phyloP scores from a whole-genome alignment of 768 basidiomycete genomes.

The Tulasnella sp. region DNA sequence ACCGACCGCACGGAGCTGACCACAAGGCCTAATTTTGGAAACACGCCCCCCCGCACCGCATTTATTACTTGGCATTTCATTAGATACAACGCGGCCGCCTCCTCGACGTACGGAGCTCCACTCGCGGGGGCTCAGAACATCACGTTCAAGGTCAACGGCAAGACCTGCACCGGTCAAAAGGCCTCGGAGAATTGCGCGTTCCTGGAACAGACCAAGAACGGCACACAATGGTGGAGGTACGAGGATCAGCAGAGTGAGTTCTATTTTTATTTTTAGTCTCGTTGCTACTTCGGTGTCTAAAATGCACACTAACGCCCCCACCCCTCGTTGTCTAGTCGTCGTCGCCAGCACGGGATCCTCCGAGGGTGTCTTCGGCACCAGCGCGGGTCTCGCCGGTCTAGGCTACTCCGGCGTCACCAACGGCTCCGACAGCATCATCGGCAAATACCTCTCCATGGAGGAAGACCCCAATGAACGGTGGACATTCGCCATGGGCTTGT shows the following conservation, averaged over 20 bases:
- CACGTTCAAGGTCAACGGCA: background rate
- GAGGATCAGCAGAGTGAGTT: slow-evolving; percentile 12
- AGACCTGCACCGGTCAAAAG: background rate
- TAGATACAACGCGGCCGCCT: too few species aligned
- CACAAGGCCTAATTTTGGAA: too few species aligned
- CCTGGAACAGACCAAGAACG: background rate
- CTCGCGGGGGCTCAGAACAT: background rate
- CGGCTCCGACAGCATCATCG: slow-evolving; percentile 6
- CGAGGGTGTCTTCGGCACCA: background rate
- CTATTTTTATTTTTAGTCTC: background rate
- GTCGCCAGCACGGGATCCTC: background rate
- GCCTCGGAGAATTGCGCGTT: slow-evolving; percentile 16
- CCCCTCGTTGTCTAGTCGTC: background rate
- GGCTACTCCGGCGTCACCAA: slow-evolving; percentile 16
- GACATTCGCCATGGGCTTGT: slow-evolving; percentile 6
- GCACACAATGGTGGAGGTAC: background rate
- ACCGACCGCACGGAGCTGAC: too few species aligned
- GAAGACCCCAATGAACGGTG: background rate
- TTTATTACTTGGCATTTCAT: too few species aligned
- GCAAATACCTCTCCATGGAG: slow-evolving; percentile 7
- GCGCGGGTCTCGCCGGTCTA: background rate
- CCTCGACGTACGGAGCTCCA: too few species aligned
- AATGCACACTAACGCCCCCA: background rate
- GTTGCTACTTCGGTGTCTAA: background rate
- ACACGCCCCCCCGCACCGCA: too few species aligned